Percentiles rank a stretch among this genome's conserved stretches.
These are phyloP conservation scores for Exutisphaerella laricina DNA, from an alignment of 2,329 filamentous ascomycete species.

Conservation along the genomic window DNA sequence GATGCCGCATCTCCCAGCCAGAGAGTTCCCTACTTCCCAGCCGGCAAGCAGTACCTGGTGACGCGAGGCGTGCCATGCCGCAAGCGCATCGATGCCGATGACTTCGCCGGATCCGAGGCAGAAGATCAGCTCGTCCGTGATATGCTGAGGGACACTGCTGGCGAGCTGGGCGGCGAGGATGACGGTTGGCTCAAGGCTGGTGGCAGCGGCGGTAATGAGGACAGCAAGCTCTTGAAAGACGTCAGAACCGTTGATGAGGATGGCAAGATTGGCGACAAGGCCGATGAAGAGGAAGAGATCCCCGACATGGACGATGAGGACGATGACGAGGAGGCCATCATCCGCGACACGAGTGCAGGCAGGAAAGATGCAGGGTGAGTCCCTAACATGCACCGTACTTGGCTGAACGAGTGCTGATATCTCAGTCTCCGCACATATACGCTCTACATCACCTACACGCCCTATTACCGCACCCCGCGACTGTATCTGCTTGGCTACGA, in stretches of 20 bases:
- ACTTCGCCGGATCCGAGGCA: conserved; percentile 82
- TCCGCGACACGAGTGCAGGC: conserved; percentile 60
- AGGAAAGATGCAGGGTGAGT: conserved; percentile 49
- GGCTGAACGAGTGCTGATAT: conserved; percentile 26
- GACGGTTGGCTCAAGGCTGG: conserved; percentile 92
- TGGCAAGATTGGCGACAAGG: conserved; percentile 73
- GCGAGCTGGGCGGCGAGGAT: conserved; percentile 52
- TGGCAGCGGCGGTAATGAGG: conserved; percentile 58
- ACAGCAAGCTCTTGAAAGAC: conserved; percentile 59
- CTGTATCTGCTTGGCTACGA: conserved; percentile 94
- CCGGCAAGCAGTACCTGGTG: conserved; percentile 90
- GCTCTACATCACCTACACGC: conserved; percentile 96
- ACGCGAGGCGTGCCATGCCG: conserved; percentile 93
- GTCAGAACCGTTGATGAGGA: conserved; percentile 85
- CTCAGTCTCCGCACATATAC: conserved; percentile 76
- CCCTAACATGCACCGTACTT: not conserved
- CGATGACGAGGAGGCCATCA: conserved; percentile 91
- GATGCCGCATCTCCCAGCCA: conserved; percentile 77
- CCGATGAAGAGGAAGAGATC: conserved; percentile 74
- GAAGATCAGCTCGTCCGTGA: conserved; percentile 83
- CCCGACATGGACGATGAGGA: conserved; percentile 98
- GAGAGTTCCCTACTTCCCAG: conserved; percentile 73
- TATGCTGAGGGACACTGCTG: conserved; percentile 54
- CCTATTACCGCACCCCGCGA: conserved; percentile 92
- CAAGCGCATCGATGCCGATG: conserved; percentile 70